These are phyloP conservation scores for Blastobotrys serpentis DNA, from an alignment of 1,139 yeast species.

Conservation along the genomic window DNA sequence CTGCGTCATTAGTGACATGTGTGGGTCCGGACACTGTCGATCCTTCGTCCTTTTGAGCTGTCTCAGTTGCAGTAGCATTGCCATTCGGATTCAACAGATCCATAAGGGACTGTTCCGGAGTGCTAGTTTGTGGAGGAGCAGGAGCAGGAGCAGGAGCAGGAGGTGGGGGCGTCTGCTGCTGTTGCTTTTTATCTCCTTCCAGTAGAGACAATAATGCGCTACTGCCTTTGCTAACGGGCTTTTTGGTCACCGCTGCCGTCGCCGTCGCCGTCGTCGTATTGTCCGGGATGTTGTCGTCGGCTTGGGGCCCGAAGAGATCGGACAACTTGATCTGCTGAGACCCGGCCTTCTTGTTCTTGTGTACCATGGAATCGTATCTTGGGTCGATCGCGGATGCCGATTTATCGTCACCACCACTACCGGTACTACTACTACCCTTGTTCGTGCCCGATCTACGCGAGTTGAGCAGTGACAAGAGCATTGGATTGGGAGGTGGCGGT, in stretches of 20 bases:
- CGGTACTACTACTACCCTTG: background rate
- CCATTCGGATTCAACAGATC: no score
- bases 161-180: constrained; percentile 1
- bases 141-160: constrained; percentile 1
- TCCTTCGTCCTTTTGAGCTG: no score
- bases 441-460: constrained; percentile 25
- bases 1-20: no score
- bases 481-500: constrained; percentile 35
- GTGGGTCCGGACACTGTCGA: no score
- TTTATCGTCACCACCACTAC: background rate
- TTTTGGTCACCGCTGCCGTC: background rate
- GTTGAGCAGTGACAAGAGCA: constrained; percentile 31
- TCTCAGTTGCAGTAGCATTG: no score
- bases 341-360: constrained; percentile 5
- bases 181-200: background rate
- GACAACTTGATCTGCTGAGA: constrained; percentile 6
- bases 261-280: background rate
- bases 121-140: no score
- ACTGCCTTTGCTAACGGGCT: constrained; percentile 1
- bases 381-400: constrained; percentile 5
- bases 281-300: background rate
- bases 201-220: constrained; percentile 8
- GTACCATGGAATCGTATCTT: constrained; percentile 7
- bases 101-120: constrained; percentile 1
- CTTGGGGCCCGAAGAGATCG: constrained; percentile 9